Percentiles rank a stretch among this genome's conserved stretches.
Evolutionary conservation across 2,329 filamentous ascomycete species (phyloP).

Genomic region (Corinectria fuckeliana): DNA sequence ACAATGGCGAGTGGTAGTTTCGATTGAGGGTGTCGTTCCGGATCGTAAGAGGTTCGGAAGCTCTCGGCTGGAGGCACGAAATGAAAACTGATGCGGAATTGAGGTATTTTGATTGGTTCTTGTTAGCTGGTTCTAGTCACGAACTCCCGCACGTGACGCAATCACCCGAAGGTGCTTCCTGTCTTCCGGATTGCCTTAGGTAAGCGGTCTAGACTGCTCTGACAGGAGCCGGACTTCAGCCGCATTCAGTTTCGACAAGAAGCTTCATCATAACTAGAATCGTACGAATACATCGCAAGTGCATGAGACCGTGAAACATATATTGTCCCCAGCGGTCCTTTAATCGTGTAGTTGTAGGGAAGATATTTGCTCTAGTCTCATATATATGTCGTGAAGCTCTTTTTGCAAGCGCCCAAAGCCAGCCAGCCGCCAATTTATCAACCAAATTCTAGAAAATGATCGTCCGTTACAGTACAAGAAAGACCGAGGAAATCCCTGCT

Average conservation of each 20-base stretch:
- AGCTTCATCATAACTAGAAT: too few species aligned
- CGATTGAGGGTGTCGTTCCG: slow-evolving; percentile 43
- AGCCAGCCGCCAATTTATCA: slow-evolving; percentile 14
- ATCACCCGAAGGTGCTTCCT: slow-evolving; percentile 19
- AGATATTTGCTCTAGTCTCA: slow-evolving; percentile 11
- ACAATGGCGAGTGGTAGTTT: slow-evolving; percentile 52
- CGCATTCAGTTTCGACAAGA: slow-evolving; percentile 14
- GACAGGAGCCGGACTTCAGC: slow-evolving; percentile 19
- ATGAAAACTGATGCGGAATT: slow-evolving; percentile 58
- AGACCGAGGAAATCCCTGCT: slow-evolving; percentile 1
- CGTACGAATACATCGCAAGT: too few species aligned
- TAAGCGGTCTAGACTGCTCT: background rate
- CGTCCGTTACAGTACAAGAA: slow-evolving; percentile 20
- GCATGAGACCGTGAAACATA: too few species aligned
- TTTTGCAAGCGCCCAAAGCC: slow-evolving; percentile 17
- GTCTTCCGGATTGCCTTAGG: slow-evolving; percentile 9
- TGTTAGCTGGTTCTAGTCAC: slow-evolving; percentile 25
- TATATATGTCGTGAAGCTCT: slow-evolving; percentile 11
- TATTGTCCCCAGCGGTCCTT: background rate
- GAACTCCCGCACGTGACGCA: slow-evolving; percentile 34
- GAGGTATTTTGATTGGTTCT: slow-evolving; percentile 55
- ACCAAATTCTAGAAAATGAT: slow-evolving; percentile 20
- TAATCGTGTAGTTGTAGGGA: background rate
- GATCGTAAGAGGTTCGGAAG: slow-evolving; percentile 50
- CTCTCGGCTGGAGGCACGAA: slow-evolving; percentile 50